phyloP scores from a whole-genome alignment of 371 early-diverging fungal genomes.

The Synchytrium microbalum region DNA sequence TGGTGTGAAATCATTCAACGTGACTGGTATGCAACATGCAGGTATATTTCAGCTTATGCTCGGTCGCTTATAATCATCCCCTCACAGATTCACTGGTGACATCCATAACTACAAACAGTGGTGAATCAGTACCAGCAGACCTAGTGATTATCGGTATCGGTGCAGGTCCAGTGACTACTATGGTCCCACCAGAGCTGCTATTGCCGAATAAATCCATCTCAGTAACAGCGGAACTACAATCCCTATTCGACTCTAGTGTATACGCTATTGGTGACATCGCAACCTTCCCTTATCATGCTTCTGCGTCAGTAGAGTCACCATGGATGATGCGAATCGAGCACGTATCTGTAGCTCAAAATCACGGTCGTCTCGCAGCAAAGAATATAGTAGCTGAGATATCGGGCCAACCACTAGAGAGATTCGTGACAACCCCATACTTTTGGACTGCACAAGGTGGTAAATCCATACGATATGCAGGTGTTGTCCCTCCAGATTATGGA shows the following conservation, averaged over 20 bases:
- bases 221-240: background rate
- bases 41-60: no score
- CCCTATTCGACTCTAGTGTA: background rate
- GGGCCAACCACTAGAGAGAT: background rate
- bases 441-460: background rate
- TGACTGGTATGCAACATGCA: no score
- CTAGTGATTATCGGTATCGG: background rate
- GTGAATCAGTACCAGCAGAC: no score
- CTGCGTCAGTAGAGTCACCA: no score
- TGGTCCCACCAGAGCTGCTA: no score
- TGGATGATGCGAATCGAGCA: slow-evolving; percentile 5
- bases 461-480: background rate
- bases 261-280: slow-evolving; percentile 3
- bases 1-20: no score
- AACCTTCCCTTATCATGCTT: slow-evolving; percentile 1
- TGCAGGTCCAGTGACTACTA: background rate
- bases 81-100: no score
- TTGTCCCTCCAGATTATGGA: background rate
- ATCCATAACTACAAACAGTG: no score
- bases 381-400: background rate
- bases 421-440: background rate
- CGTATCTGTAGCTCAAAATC: background rate
- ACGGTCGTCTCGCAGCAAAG: slow-evolving; percentile 2
- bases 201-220: background rate
- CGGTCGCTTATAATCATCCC: no score